A percentile compares a stretch with the other conserved stretches of the same genome.
Conservation (phyloP, 306 rosid species). For the Quercus suber region DNA sequence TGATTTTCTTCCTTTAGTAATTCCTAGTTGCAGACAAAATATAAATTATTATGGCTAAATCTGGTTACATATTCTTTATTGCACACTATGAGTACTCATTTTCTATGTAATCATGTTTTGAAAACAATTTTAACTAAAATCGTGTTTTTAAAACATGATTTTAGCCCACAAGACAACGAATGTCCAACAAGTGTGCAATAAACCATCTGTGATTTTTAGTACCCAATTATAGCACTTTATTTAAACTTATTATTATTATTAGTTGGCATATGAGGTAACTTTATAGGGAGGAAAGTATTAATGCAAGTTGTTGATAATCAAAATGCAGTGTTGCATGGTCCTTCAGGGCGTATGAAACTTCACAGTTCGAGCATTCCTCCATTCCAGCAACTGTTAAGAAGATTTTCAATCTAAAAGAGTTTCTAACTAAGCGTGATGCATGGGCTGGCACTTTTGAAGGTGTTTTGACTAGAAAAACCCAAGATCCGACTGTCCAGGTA, state of each 20-base stretch:
- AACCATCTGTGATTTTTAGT: too few relatives aligned
- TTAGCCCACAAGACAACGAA: too few relatives aligned
- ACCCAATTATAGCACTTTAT: background rate
- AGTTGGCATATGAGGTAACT: background rate
- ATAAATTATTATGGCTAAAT: too few relatives aligned
- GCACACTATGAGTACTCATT: too few relatives aligned
- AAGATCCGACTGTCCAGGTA: conserved; percentile 52
- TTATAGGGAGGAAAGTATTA: background rate
- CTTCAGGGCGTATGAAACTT: conserved; percentile 50
- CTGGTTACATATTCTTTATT: too few relatives aligned
- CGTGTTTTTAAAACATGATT: rapidly evolving
- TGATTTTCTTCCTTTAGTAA: too few relatives aligned
- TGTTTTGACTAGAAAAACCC: conserved; percentile 34
- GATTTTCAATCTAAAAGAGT: conserved; percentile 52
- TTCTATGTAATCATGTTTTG: too few relatives aligned
- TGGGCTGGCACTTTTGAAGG: conserved; percentile 51
- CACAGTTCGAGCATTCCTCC: conserved; percentile 71
- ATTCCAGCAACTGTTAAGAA: conserved; percentile 59
- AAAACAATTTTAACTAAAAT: too few relatives aligned
- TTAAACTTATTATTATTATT: background rate
- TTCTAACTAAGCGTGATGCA: conserved; percentile 57
- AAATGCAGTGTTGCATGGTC: conserved; percentile 49
- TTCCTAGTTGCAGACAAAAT: too few relatives aligned
- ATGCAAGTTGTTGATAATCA: background rate
- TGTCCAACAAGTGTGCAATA: too few relatives aligned